Evolutionary conservation across 169 alveolate genomes (phyloP).

Genomic region (Eimeria necatrix): DNA sequence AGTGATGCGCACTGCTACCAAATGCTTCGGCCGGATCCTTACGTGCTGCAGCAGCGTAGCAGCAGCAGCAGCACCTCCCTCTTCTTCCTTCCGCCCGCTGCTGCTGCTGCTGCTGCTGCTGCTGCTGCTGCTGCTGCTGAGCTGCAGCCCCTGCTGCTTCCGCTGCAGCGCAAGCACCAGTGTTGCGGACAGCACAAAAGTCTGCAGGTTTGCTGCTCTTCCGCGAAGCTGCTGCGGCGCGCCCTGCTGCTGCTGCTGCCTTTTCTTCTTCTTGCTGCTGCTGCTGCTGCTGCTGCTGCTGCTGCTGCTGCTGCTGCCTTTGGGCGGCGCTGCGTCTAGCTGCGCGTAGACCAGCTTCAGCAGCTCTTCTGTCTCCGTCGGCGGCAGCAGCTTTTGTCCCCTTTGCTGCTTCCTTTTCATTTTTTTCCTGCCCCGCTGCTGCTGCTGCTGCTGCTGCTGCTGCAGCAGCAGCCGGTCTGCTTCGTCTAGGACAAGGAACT

Average conservation of each 20-base stretch:
- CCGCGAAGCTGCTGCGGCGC: not conserved
- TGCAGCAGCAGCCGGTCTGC: slow-evolving; percentile 93
- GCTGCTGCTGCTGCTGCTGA: not conserved
- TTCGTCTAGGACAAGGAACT: slow-evolving; percentile 88
- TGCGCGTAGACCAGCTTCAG: not conserved
- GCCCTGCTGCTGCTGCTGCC: not conserved
- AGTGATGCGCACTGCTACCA: not conserved
- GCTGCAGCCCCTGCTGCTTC: not conserved
- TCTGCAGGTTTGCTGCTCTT: slow-evolving; percentile 17
- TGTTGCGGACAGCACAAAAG: slow-evolving; percentile 32
- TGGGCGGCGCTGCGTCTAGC: not conserved
- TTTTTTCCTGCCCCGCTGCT: not conserved
- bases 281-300: slow-evolving; percentile 4
- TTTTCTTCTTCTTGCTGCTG: not conserved
- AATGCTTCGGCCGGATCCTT: not conserved
- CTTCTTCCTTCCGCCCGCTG: no score
- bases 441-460: slow-evolving; percentile 11
- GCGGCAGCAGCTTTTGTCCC: not conserved
- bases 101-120: no score
- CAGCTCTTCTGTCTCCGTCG: not conserved
- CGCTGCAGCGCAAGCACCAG: slow-evolving; percentile 17
- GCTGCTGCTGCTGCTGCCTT: not conserved
- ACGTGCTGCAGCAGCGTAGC: not conserved
- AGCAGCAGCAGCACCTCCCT: not conserved
- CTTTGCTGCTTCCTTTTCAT: not conserved